These are phyloP conservation scores for Prunus fruticosa DNA, from an alignment of 306 rosid genomes.

Conservation along the genomic window DNA sequence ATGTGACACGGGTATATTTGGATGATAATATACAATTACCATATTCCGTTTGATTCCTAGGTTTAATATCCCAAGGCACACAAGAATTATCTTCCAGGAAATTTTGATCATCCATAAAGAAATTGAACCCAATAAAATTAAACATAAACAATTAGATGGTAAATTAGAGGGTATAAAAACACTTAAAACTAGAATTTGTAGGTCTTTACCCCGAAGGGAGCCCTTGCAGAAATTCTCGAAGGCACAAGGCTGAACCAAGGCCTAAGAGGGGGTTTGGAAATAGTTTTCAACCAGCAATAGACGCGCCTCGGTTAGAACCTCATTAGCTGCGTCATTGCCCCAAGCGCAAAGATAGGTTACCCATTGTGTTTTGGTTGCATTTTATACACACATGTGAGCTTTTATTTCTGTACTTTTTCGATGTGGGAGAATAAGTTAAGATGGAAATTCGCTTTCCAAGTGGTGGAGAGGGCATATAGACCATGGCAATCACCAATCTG, in stretches of 20 bases:
- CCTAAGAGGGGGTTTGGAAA: neutral
- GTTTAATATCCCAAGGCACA: too few relatives aligned
- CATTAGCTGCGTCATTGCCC: too few relatives aligned
- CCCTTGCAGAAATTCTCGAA: neutral
- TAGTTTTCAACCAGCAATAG: too few relatives aligned
- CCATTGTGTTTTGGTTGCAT: rapidly evolving
- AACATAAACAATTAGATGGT: too few relatives aligned
- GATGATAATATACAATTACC: neutral
- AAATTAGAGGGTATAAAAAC: neutral
- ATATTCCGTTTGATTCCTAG: too few relatives aligned
- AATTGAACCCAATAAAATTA: too few relatives aligned
- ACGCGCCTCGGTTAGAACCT: too few relatives aligned
- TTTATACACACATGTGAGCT: neutral
- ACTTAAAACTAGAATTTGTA: neutral
- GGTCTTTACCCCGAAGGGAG: neutral
- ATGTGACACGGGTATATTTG: neutral
- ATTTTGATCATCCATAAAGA: too few relatives aligned
- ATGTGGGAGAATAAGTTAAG: neutral
- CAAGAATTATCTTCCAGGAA: too few relatives aligned
- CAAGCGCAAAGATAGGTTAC: neutral
- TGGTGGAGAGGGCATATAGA: neutral
- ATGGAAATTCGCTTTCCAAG: neutral
- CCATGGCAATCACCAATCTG: too few relatives aligned
- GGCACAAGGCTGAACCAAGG: neutral
- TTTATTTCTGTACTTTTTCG: neutral